Evolutionary conservation across 73 alveolate species (phyloP), one percentile per base, ranked within the genome.

Genomic region (Paramecium bursaria): DNA sequence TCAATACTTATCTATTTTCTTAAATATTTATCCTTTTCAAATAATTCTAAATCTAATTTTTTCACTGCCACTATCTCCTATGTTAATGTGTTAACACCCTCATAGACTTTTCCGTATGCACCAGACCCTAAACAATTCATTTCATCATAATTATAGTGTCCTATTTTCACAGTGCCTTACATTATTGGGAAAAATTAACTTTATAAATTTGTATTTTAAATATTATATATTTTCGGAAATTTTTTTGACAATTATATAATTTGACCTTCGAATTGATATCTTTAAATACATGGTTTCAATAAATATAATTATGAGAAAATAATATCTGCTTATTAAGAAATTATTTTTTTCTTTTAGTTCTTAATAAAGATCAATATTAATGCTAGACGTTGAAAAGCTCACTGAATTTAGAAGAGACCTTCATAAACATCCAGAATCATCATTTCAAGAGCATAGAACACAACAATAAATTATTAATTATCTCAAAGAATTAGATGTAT

Each of bases 71-170:
- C 89, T 10, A 47, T 54, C 46, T 79, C 74, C 21, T 79, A 53
- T n/a, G 73, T 79, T 5, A 79, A 42, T 22, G 89, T 54, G 31
- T 79, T 73, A 31, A 79, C 26, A 13, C 89, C 89, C 46, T 79
- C 76, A 54, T 79, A 79, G 7, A 79, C 89, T 42, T 79, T 79
- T 1, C 89, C 89, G 54, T 79, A 79, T 0, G 89, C 85, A 21
- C 89, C 89, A 21, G 33, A 67, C 33, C 82, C 82, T 19, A 67
- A 47, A 35, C 82, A 67, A 67, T 67, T 67, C 4, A 42, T 33
- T 67, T 67, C 82, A 67, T 67, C 82, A 44, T 67, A 67, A 39
- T 53, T 67, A 42, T 67, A 67, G 44, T 67, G 82, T 11, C 82
- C 82, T 39, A 67, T 67, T 67, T 67, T n/a, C n/a, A n/a, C n/a